Conservation (phyloP, 208 protist species). For the Crithidia brevicula region DNA sequence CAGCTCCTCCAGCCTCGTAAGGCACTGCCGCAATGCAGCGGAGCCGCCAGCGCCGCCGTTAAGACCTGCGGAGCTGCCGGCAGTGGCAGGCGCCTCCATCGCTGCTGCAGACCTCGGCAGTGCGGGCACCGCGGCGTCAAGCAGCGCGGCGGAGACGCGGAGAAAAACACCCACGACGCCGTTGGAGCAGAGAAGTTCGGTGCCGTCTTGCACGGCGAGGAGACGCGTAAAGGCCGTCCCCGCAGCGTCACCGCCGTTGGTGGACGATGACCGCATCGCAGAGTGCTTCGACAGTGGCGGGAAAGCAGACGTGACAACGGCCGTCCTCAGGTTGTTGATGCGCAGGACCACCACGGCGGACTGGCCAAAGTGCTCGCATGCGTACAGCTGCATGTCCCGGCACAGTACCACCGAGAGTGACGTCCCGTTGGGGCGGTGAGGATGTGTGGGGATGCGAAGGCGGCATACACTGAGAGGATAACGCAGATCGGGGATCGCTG, state of each 20-base stretch:
- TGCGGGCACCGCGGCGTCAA: constrained; percentile 1
- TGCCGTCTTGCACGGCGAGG: constrained; percentile 8
- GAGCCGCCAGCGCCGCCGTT: background rate
- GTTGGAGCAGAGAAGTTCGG: constrained; percentile 27
- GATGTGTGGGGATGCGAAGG: background rate
- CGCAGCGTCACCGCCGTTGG: background rate
- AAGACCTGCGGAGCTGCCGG: too few species aligned
- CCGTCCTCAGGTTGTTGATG: constrained; percentile 4
- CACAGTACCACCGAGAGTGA: constrained; percentile 23
- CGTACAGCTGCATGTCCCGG: constrained; percentile 27
- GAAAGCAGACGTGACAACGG: constrained; percentile 4
- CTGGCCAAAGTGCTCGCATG: constrained; percentile 30
- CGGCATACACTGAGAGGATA: constrained; percentile 21
- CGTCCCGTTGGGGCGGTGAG: constrained; percentile 8
- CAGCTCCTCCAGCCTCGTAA: constrained; percentile 35
- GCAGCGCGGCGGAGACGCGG: constrained; percentile 10
- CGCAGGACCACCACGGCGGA: constrained; percentile 2
- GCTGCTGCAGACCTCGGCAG: background rate
- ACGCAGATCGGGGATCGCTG: background rate
- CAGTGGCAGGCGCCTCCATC: background rate
- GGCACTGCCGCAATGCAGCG: constrained; percentile 25
- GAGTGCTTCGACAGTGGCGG: background rate
- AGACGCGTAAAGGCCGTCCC: background rate
- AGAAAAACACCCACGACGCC: constrained; percentile 25
- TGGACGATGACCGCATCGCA: background rate